These are phyloP conservation scores for Tolypocladium amazonense DNA, from an alignment of 2,329 filamentous ascomycete species.

Conservation along the genomic window DNA sequence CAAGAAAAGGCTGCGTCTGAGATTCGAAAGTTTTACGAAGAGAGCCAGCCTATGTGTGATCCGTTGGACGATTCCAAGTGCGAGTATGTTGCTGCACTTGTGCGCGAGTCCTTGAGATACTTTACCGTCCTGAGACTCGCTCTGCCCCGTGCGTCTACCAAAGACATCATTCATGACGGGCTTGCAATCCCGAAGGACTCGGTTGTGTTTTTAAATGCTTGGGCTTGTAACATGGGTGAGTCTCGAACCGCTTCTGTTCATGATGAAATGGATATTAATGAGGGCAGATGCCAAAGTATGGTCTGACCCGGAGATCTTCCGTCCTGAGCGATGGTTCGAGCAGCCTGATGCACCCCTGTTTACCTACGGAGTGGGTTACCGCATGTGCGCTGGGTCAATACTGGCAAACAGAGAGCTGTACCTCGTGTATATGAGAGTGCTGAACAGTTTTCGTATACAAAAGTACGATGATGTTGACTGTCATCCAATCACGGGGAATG, in stretches of 20 bases:
- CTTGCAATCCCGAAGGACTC: constrained; percentile 50
- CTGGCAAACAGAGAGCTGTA: constrained; percentile 43
- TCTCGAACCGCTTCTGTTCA: constrained; percentile 12
- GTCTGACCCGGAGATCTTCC: constrained; percentile 9
- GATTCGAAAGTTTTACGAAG: constrained; percentile 42
- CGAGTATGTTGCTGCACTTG: constrained; percentile 50
- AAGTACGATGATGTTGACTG: constrained; percentile 43
- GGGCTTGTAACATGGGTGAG: constrained; percentile 59
- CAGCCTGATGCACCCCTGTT: constrained; percentile 54
- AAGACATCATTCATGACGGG: constrained; percentile 47
- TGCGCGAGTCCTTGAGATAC: constrained; percentile 50
- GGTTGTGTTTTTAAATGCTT: constrained; percentile 55
- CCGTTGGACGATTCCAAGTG: constrained; percentile 53
- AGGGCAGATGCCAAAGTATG: constrained; percentile 32
- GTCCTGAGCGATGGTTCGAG: constrained; percentile 9
- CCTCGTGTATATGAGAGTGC: constrained; percentile 49
- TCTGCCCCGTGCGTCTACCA: constrained; percentile 50
- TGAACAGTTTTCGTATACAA: constrained; percentile 50
- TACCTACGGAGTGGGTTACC: constrained; percentile 55
- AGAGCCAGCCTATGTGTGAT: constrained; percentile 46
- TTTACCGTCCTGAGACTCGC: constrained; percentile 54
- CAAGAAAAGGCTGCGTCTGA: constrained; percentile 48
- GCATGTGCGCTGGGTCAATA: constrained; percentile 50
- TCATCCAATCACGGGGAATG: constrained; percentile 47
- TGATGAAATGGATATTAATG: not conserved